Base-by-base conservation (phyloP, 495 filamentous ascomycete species). In the Xylaria bambusicola region DNA sequence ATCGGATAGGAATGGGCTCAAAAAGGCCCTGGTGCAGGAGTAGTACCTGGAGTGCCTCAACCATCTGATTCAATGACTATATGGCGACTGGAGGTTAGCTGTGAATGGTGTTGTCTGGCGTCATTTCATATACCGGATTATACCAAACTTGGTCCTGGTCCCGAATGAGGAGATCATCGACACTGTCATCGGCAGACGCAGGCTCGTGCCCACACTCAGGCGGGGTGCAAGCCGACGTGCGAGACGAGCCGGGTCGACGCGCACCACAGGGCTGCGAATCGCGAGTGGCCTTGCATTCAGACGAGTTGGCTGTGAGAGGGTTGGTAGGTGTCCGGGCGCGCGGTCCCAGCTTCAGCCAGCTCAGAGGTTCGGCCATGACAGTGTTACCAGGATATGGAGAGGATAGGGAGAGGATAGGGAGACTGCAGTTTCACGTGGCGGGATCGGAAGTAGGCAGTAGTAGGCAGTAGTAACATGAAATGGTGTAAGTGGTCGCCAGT, bases 1-100 rank as follows among this genome's bases (percentile, higher is more conserved):
- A 78, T 60, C 66, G 54, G 9, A 69, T 33, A 13, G 72, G 74
- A 15, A 80, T 60, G 1, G 65, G 64, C n/a, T 66, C 51, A n/a
- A 72, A 36, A 0, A 64, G 60, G 0, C 57, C 50, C 23, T 55
- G 66, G 26, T 52, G 62, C 71, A 79, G 75, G 58, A 79, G 67
- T 6, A 40, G 61, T 4, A 70, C 71, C 50, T 73, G 65, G 27
- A 80, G 46, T 0, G 67, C 56, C 66, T 79, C 77, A 15, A 72
- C 74, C 73, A 79, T 75, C 69, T 75, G 72, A 40, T 74, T 63
- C 18, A 77, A 44, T 6, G 62, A 75, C 13, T 58, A n/a, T 13
- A 17, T n/a, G 40, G 24, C 17, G 4, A n/a, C 31, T 48, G 3
- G 17, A 6, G 12, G 23, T 58, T 13, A 58, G 33, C 24, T 42